Conservation (phyloP, 805 yeast species). For the Saturnispora quitensis region DNA sequence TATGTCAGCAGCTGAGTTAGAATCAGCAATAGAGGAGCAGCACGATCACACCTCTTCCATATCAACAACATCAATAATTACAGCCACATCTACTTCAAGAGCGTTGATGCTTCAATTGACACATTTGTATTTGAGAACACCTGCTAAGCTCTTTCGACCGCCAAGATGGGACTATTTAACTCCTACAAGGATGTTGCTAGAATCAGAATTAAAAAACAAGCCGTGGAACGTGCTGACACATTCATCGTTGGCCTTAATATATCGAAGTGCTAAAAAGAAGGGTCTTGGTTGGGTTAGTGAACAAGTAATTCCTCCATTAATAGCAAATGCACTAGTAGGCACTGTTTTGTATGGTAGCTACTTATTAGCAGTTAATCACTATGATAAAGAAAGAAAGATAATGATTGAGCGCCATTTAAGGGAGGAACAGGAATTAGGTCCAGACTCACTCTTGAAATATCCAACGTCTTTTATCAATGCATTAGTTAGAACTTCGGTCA, state of each 20-base stretch:
- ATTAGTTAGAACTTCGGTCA: slow-evolving; percentile 9
- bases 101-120: slow-evolving; percentile 75
- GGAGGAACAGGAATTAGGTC: slow-evolving; percentile 15
- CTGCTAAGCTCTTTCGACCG: slow-evolving; percentile 81
- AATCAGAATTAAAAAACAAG: slow-evolving; percentile 35
- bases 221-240: slow-evolving; percentile 58
- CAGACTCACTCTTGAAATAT: slow-evolving; percentile 18
- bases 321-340: slow-evolving; percentile 88
- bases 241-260: slow-evolving; percentile 66
- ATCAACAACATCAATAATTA: slow-evolving; percentile 1
- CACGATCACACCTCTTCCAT: background rate
- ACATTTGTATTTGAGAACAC: slow-evolving; percentile 69
- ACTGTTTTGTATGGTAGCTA: slow-evolving; percentile 78
- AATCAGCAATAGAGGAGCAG: background rate
- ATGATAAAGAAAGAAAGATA: slow-evolving; percentile 18
- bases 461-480: slow-evolving; percentile 4
- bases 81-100: slow-evolving; percentile 24
- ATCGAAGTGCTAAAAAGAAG: slow-evolving; percentile 59
- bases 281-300: slow-evolving; percentile 78
- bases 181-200: slow-evolving; percentile 44
- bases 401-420: slow-evolving; percentile 13
- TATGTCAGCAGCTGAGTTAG: background rate
- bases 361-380: slow-evolving; percentile 41
- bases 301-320: slow-evolving; percentile 74
- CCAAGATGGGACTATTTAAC: slow-evolving; percentile 82